Evolutionary conservation across 176 grass and related monocot genomes (phyloP).

Genomic region (Triticum dicoccoides): DNA sequence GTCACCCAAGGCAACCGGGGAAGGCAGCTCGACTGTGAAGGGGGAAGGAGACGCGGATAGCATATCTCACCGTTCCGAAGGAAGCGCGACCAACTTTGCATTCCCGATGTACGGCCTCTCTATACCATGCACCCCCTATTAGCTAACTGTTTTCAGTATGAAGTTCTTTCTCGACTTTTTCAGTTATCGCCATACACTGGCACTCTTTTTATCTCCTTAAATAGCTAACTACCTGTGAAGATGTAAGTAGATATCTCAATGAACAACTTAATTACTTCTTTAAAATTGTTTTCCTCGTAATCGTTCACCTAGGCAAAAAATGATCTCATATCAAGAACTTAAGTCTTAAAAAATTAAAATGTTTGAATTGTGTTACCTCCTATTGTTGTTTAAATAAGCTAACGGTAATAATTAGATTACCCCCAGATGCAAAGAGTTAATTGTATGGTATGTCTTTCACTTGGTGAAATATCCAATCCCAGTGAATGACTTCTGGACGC

Average conservation of each 20-base stretch:
- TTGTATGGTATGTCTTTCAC: background rate
- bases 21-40: background rate
- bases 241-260: background rate
- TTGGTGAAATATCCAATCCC: background rate
- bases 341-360: background rate
- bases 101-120: slow-evolving; percentile 76
- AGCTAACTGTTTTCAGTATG: background rate
- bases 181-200: background rate
- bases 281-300: background rate
- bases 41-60: slow-evolving; percentile 16
- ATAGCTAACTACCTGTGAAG: background rate
- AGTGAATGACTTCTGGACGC: background rate
- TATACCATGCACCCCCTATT: background rate
- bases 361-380: background rate
- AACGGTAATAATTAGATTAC: background rate
- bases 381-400: background rate
- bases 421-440: background rate
- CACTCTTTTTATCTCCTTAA: background rate
- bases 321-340: background rate
- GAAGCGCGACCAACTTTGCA: slow-evolving; percentile 61
- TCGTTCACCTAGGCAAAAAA: background rate
- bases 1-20: background rate
- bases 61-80: slow-evolving; percentile 44
- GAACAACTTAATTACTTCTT: background rate
- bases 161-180: background rate